Evolutionary conservation across 805 yeast genomes (phyloP), one percentile per base, ranked within the genome.

Genomic region (Metschnikowia reukaufii): DNA sequence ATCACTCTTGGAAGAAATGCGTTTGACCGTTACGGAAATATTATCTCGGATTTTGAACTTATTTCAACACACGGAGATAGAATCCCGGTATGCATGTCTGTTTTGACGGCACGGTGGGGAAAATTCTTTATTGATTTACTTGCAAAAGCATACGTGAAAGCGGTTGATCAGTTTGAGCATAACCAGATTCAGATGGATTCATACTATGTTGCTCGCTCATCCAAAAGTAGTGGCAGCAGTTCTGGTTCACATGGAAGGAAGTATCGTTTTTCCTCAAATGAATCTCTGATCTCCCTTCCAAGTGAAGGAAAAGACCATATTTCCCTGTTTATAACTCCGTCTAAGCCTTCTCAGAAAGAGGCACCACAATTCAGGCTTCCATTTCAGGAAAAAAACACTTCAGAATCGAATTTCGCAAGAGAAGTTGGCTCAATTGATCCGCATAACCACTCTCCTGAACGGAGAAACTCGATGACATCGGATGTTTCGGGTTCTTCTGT

Each of bases 51-150:
- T 64, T 82, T 87, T 60, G 90, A 86, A 59, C 69, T 87, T 40
- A 74, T 86, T 8, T 77, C 87, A 1, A 72, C 79, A n/a, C 87
- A 81, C 56, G 92, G 91, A 6, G 83, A 80, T 37, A 66, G 82
- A n/a, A 72, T 84, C 13, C 81, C 84, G 0, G 80, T 83, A 4
- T 84, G 91, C 0, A 49, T 81, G 39, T 73, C 70, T 52, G 66
- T 86, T 4, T 69, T 87, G 44, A 73, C 86, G 54, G 84, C 82
- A 54, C 71, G 94, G 59, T 87, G 95, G 95, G 94, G 94, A 0
- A 64, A 79, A 29, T 83, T 78, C 51, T 87, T 87, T 58, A 83
- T 83, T 52, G 73, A 74, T 52, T 51, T 86, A 15, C 62, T 86
- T 33, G 72, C 89, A 0, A 75, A 78, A 55, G 86, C 84, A 1